phyloP scores from a whole-genome alignment of 192 early-diverging fungal species.

The Coemansia sp. region DNA sequence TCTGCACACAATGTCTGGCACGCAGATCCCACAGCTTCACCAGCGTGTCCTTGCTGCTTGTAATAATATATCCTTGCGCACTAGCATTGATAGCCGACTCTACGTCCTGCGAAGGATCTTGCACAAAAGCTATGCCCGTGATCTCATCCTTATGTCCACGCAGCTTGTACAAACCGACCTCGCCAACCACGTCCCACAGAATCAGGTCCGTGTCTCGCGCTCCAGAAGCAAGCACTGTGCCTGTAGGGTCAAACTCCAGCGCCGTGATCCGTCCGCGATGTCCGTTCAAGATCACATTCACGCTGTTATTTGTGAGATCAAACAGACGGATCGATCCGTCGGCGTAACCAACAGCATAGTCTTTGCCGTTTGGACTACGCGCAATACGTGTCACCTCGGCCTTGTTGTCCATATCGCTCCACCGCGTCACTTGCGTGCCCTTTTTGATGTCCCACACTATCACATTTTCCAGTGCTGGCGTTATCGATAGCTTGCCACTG shows the following conservation, averaged over 20 bases:
- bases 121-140: constrained; percentile 56
- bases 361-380: constrained; percentile 61
- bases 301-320: constrained; percentile 55
- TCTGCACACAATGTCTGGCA: constrained; percentile 94
- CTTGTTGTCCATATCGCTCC: constrained; percentile 79
- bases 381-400: constrained; percentile 82
- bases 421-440: constrained; percentile 68
- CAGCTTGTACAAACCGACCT: constrained; percentile 82
- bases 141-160: constrained; percentile 96
- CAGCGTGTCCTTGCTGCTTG: constrained; percentile 92
- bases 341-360: constrained; percentile 88
- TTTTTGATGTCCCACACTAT: constrained; percentile 83
- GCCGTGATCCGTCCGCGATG: constrained; percentile 85
- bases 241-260: constrained; percentile 74
- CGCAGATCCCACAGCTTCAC: constrained; percentile 95
- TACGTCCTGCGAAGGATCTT: constrained; percentile 8
- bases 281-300: constrained; percentile 80
- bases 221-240: constrained; percentile 84
- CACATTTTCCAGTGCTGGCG: constrained; percentile 80
- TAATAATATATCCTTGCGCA: constrained; percentile 69
- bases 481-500: constrained; percentile 68
- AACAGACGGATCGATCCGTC: constrained; percentile 94
- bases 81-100: constrained; percentile 47
- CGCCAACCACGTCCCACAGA: constrained; percentile 92
- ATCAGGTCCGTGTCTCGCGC: constrained; percentile 92